These are phyloP conservation scores for Austroboletus niveus DNA, from an alignment of 1,284 basidiomycete genomes.

Conservation along the genomic window DNA sequence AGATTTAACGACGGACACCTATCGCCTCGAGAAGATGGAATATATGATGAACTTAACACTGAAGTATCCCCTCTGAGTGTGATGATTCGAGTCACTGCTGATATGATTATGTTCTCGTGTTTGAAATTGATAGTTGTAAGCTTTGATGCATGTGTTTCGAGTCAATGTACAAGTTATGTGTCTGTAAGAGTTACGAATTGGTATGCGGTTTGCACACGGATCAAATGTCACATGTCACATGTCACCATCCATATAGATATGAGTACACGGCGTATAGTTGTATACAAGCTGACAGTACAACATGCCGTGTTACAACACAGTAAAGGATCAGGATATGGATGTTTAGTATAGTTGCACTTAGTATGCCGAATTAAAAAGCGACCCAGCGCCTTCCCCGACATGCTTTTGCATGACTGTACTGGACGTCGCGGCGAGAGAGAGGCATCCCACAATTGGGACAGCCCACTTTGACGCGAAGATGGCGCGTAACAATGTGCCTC, in stretches of 20 bases:
- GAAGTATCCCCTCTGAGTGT: conserved; percentile 28
- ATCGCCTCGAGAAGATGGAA: conserved; percentile 41
- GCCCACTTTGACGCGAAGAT: conserved; percentile 10
- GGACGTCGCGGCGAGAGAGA: conserved; percentile 25
- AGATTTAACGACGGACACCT: conserved; percentile 41
- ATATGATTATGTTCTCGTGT: too few species aligned
- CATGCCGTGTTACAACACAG: not conserved
- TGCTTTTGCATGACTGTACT: conserved; percentile 5
- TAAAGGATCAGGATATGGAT: too few species aligned
- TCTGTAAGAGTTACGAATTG: too few species aligned
- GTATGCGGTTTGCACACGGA: too few species aligned
- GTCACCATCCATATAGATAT: too few species aligned
- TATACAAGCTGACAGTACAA: too few species aligned
- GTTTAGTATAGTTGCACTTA: not conserved
- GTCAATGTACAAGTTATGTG: too few species aligned
- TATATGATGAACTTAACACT: conserved; percentile 40
- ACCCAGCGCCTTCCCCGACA: conserved; percentile 6
- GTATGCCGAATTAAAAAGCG: not conserved
- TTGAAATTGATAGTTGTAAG: too few species aligned
- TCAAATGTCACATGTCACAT: too few species aligned
- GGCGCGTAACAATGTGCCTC: conserved; percentile 15
- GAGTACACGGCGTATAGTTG: too few species aligned
- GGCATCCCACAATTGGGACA: conserved; percentile 8
- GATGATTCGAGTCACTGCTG: too few species aligned
- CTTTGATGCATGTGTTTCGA: too few species aligned